Evolutionary conservation across 2,329 filamentous ascomycete species (phyloP).

Genomic region (Penicillium sp.): DNA sequence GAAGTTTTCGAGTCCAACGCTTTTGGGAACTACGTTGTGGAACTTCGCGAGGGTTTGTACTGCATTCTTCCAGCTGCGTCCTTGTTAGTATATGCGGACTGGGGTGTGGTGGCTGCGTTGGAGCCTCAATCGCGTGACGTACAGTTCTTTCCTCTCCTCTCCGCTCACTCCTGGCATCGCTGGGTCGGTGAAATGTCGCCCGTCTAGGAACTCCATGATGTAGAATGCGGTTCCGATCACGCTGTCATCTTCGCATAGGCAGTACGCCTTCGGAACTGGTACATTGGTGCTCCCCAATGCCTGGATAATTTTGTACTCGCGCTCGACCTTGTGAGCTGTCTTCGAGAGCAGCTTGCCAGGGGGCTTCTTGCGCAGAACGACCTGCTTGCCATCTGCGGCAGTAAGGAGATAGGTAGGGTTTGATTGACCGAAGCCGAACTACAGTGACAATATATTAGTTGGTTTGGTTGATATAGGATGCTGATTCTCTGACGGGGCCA

Average conservation of each 20-base stretch:
- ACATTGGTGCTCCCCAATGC: slow-evolving; percentile 78
- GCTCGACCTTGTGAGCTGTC: slow-evolving; percentile 93
- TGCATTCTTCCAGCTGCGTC: slow-evolving; percentile 72
- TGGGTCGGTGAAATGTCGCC: slow-evolving; percentile 88
- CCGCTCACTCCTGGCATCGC: slow-evolving; percentile 70
- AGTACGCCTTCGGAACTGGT: slow-evolving; percentile 78
- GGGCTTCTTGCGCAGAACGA: slow-evolving; percentile 95
- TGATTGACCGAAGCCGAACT: slow-evolving; percentile 97
- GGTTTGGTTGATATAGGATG: neutral
- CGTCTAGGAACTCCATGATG: slow-evolving; percentile 93
- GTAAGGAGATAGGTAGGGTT: slow-evolving; percentile 96
- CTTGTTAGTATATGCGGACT: neutral
- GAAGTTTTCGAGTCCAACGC: slow-evolving; percentile 68
- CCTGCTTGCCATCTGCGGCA: slow-evolving; percentile 65
- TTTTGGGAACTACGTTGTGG: slow-evolving; percentile 67
- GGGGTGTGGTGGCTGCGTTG: neutral
- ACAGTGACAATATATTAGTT: slow-evolving; percentile 7
- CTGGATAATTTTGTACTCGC: slow-evolving; percentile 87
- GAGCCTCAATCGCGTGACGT: slow-evolving; percentile 23
- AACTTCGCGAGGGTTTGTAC: slow-evolving; percentile 79
- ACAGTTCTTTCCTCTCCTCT: slow-evolving; percentile 70
- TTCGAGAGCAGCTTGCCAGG: slow-evolving; percentile 90
- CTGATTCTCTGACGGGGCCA: neutral
- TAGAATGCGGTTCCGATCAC: slow-evolving; percentile 92
- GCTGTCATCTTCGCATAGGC: slow-evolving; percentile 76